Evolutionary conservation across 2,329 filamentous ascomycete species (phyloP), one percentile per base, ranked within the genome.

Genomic region (Venturia nashicola): DNA sequence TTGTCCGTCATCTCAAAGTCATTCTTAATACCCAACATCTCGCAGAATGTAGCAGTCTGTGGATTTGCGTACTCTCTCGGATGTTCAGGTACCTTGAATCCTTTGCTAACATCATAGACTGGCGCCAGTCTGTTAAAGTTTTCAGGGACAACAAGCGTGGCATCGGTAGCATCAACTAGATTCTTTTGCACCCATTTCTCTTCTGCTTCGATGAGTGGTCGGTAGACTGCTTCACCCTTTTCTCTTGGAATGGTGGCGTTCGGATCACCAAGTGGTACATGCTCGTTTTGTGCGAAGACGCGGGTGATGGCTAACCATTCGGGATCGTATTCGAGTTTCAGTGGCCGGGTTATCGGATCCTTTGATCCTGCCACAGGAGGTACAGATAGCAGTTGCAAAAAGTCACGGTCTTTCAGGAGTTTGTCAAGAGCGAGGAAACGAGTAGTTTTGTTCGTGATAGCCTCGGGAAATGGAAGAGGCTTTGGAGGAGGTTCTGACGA

Each of bases 261-360:
- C 5, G 79, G 79, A 67, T 87, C 79, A 65, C 90, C 89, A 44
- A 93, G 77, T 1, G 77, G 75, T 1, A 94, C 79, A 39, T 74
- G 70, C 54, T 79, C 70, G 48, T 84, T 80, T 3, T 79, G 69
- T 48, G 89, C 84, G 71, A 97, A 95, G 8, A 86, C 87, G 51
- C 93, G 88, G 14, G 87, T 92, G 67, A 99, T 97, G 51, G 94
- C 89, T 8, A 99, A 85, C 93, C 93, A 99, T 76, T 99, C 94
- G 12, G 87, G 85, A 73, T 99, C 94, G 72, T 99, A 97, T 59
- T 86, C 78, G 0, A 97, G 80, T 12, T 77, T 79, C 68, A 85
- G 82, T 0, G 85, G 85, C 1, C 78, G 75, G 18, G 70, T 61
- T 61, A 76, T 51, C 32, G 72, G 66, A 7, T 67, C 59, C 5